Conservation (phyloP, 2,329 filamentous ascomycete genomes). For the Thielaviopsis euricoi region DNA sequence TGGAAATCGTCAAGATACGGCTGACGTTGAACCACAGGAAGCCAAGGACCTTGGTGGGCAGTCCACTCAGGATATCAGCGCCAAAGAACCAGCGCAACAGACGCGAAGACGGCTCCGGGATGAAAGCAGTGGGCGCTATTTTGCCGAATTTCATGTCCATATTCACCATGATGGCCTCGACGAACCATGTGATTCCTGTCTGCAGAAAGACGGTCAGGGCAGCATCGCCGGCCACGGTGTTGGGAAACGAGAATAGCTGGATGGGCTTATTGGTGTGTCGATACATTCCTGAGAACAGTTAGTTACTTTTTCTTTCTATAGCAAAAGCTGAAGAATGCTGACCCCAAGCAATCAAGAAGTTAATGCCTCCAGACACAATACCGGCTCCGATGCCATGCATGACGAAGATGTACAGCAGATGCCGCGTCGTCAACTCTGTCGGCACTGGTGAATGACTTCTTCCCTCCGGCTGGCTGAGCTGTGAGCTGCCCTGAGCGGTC, state of each 20-base stretch:
- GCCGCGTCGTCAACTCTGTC: constrained; percentile 22
- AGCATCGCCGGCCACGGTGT: constrained; percentile 33
- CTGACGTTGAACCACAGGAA: constrained; percentile 30
- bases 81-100: constrained; percentile 27
- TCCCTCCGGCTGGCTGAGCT: no score
- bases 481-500: no score
- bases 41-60: constrained; percentile 14
- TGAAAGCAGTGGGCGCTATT: constrained; percentile 30
- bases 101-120: constrained; percentile 19
- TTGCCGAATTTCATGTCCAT: constrained; percentile 27
- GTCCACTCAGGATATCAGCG: constrained; percentile 17
- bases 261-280: constrained; percentile 23
- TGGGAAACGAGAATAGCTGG: constrained; percentile 32
- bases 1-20: constrained; percentile 19
- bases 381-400: constrained; percentile 30
- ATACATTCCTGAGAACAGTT: constrained; percentile 27
- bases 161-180: constrained; percentile 31
- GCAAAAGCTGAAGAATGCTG: constrained; percentile 12
- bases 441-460: background rate
- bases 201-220: constrained; percentile 35
- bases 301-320: background rate
- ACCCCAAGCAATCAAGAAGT: constrained; percentile 37
- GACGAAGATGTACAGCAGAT: constrained; percentile 32
- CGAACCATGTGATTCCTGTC: constrained; percentile 33
- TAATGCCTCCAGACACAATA: constrained; percentile 31